Percentiles rank a stretch among this genome's conserved stretches.
phyloP scores from a whole-genome alignment of 768 basidiomycete genomes.

The Leccinellum albellum region DNA sequence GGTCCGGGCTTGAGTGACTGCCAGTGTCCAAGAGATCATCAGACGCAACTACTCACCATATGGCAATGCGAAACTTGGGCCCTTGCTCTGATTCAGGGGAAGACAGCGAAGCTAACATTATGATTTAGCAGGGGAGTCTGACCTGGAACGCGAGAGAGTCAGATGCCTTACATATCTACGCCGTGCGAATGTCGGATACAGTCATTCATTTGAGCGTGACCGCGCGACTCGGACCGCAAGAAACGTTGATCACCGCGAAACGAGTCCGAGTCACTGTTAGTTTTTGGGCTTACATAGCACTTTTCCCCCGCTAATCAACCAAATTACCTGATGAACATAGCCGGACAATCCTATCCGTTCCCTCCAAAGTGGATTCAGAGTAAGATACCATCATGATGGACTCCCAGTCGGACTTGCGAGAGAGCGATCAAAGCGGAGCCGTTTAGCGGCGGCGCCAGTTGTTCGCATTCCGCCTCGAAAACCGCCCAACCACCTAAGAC shows the following conservation, averaged over 20 bases:
- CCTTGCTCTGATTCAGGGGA: background rate
- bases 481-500: no score
- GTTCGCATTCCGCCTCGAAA: no score
- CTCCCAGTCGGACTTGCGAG: background rate
- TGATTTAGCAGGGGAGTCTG: background rate
- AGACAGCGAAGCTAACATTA: background rate
- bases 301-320: background rate
- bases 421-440: background rate
- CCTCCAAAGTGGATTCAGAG: background rate
- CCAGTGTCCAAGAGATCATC: background rate
- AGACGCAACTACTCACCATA: conserved; percentile 4
- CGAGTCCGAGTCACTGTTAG: background rate
- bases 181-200: background rate
- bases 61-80: conserved; percentile 9
- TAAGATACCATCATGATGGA: background rate
- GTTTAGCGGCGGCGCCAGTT: no score
- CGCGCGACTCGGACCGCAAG: background rate
- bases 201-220: background rate
- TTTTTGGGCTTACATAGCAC: background rate
- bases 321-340: background rate
- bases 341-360: background rate
- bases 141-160: background rate
- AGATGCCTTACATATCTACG: background rate
- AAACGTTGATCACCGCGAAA: background rate
- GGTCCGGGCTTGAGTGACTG: background rate